Base-by-base conservation (phyloP, 1,284 basidiomycete species). In the Leucoagaricus sp. region DNA sequence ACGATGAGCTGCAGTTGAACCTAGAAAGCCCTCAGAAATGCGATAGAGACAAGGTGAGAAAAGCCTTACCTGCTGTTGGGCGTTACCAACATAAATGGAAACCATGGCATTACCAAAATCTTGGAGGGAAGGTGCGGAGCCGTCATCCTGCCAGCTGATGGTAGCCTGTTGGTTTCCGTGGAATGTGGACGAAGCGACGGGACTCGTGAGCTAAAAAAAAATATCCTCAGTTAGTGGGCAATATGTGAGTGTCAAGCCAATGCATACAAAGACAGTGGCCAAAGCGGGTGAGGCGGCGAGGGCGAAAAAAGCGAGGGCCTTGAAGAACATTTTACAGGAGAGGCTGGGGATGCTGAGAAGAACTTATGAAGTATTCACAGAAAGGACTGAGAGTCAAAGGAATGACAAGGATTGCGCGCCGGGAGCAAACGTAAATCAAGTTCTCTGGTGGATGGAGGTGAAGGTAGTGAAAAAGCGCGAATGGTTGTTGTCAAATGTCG, bases 101-200 rank as follows among this genome's bases (percentile, higher is more conserved):
- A 94, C 75, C 41, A 74, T 77, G 38, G 83, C 76, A 28, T 70
- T 65, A 13, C 92, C 91, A 58, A 91, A 89, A 1, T 76, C 64
- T 19, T 70, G 62, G 36, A 93, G 79, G 25, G 75, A 64, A 5
- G 91, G 88, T 0, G 76, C 31, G 0, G 60, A 59, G 54, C 81
- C 81, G 61, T 85, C 78, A 59, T 94, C 91, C 60, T 82, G 70
- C 93, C 93, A 95, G 47, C 65, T 71, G 60, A 95, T 71, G 26
- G 75, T 83, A 45, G 82, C 75, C 1, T 68, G 62, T 65, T 86
- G 75, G 29, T 90, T 91, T 58, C 78, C 89, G n/a, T 75, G 67
- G 66, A 80, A 85, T 9, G 65, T 72, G 12, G 84, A 81, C 0
- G 75, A 57, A 7, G 76, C 75, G 25, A 84, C 77, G 7, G 91